A percentile compares a stretch with the other conserved stretches of the same genome.
phyloP scores from a whole-genome alignment of 345 rosid species.

The Fremontodendron californicum region DNA sequence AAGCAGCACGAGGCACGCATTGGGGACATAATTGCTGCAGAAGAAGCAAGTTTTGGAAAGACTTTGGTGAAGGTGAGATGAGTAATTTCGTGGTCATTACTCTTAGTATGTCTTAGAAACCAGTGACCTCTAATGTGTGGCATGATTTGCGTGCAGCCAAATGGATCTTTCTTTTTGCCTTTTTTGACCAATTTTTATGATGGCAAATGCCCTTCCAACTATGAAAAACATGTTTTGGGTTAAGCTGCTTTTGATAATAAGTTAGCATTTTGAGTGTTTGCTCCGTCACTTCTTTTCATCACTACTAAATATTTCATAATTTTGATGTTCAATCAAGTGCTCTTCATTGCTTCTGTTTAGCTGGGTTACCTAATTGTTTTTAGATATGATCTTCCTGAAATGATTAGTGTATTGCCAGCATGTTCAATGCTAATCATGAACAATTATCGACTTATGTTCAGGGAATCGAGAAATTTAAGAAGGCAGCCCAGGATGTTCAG shows the following conservation, averaged over 20 bases:
- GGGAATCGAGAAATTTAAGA: slow-evolving; percentile 96
- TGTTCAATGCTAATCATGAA: background rate
- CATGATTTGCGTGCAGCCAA: background rate
- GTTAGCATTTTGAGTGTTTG: background rate
- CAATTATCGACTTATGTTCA: slow-evolving; percentile 26
- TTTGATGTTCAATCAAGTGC: background rate
- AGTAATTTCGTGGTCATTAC: background rate
- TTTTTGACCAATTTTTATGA: background rate
- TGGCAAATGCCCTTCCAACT: background rate
- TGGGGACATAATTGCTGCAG: slow-evolving; percentile 64
- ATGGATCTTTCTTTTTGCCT: background rate
- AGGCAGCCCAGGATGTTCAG: slow-evolving; percentile 77
- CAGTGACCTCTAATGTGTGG: background rate
- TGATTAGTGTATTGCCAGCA: background rate
- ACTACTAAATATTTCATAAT: background rate
- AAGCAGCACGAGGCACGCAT: slow-evolving; percentile 74
- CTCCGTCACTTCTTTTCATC: background rate
- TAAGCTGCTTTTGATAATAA: background rate
- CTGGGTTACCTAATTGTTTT: background rate
- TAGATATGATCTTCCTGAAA: background rate
- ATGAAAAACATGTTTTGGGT: slow-evolving; percentile 1
- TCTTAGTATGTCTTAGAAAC: background rate
- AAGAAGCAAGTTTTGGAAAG: slow-evolving; percentile 91
- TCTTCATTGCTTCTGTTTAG: background rate
- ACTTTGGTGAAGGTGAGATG: slow-evolving; percentile 72